Conservation (phyloP, 1,284 basidiomycete species). For the Naganishia cerealis region DNA sequence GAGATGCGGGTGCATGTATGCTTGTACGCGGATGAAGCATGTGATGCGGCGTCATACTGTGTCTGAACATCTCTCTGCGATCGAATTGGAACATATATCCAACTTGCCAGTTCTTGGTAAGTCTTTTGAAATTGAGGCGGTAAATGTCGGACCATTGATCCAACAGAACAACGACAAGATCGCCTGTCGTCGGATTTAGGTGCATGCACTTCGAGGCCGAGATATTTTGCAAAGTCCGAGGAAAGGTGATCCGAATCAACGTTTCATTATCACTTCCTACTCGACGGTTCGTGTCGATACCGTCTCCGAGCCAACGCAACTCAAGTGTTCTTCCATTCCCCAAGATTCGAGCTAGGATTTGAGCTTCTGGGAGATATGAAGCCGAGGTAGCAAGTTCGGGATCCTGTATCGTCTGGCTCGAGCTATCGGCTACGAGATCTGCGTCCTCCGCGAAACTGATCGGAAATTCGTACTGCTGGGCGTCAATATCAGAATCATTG, state of each 20-base stretch:
- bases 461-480: constrained; percentile 18
- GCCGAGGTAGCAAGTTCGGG: constrained; percentile 73
- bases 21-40: not conserved
- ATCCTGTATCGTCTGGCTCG: constrained; percentile 38
- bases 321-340: constrained; percentile 74
- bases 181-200: constrained; percentile 1
- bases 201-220: constrained; percentile 29
- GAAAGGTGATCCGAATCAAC: constrained; percentile 28
- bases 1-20: not conserved
- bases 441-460: constrained; percentile 1
- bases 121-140: constrained; percentile 17
- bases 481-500: constrained; percentile 9
- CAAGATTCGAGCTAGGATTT: constrained; percentile 71
- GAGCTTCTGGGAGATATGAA: constrained; percentile 62
- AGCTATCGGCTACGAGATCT: not conserved
- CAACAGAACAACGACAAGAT: constrained; percentile 23
- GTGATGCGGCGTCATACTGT: constrained; percentile 64
- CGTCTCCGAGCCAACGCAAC: constrained; percentile 62
- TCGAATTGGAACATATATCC: constrained; percentile 47
- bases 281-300: constrained; percentile 3
- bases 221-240: constrained; percentile 22
- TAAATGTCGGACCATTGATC: constrained; percentile 26
- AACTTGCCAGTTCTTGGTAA: not conserved
- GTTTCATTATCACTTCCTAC: constrained; percentile 6
- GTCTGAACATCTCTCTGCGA: constrained; percentile 51